Conservation (phyloP, 1,284 basidiomycete genomes). For the Fistulinella cinereoalba region DNA sequence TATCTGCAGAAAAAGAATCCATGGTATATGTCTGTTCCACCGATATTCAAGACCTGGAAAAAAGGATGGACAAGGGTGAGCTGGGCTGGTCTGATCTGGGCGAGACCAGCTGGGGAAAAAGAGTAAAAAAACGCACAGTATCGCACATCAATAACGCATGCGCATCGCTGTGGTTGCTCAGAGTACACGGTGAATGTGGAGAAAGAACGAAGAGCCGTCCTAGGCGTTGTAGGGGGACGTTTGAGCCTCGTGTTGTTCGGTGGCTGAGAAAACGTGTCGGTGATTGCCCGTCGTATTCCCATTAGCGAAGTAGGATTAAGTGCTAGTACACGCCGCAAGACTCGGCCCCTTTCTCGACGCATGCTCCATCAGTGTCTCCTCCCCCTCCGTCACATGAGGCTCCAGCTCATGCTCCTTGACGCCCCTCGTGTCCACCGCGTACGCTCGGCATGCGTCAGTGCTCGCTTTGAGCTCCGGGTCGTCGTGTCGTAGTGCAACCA, state of each 20-base stretch:
- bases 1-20: constrained; percentile 29
- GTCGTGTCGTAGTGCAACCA: constrained; percentile 54
- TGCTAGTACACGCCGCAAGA: constrained; percentile 4
- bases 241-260: constrained; percentile 31
- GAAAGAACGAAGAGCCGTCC: constrained; percentile 7
- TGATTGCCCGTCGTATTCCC: constrained; percentile 29
- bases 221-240: constrained; percentile 11
- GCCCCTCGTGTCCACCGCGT: constrained; percentile 56
- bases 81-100: constrained; percentile 3
- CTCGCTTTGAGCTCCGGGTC: constrained; percentile 59
- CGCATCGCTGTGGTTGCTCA: constrained; percentile 19
- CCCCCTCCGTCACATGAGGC: constrained; percentile 54
- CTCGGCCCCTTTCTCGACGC: constrained; percentile 11
- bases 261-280: constrained; percentile 39
- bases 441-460: constrained; percentile 60
- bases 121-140: constrained; percentile 12
- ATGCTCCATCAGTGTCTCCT: constrained; percentile 45
- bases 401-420: constrained; percentile 56
- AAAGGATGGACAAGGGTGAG: not conserved
- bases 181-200: constrained; percentile 14
- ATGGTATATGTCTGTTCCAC: constrained; percentile 33
- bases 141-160: constrained; percentile 24
- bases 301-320: constrained; percentile 3
- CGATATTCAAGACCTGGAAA: constrained; percentile 34
- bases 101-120: not conserved